Evolutionary conservation across 768 basidiomycete genomes (phyloP).

Genomic region (Fibroporia radiculosa): DNA sequence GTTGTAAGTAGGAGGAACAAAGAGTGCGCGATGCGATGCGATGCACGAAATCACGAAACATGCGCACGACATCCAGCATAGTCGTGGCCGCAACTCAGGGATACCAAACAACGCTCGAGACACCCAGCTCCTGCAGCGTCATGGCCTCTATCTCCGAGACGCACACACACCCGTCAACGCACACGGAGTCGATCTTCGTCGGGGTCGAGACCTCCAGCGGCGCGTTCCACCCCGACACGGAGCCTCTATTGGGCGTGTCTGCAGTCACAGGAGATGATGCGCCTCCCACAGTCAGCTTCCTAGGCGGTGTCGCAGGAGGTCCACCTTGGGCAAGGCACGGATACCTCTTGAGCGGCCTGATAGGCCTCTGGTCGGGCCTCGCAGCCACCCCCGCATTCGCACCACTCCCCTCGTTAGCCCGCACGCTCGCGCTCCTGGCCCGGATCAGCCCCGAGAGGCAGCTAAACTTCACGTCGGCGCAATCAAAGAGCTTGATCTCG

Average conservation of each 20-base stretch:
- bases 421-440: not conserved
- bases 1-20: too few relatives aligned
- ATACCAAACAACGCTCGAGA: not conserved
- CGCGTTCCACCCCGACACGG: constrained; percentile 6
- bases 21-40: too few relatives aligned
- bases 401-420: not conserved
- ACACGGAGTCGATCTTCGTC: not conserved
- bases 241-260: constrained; percentile 7
- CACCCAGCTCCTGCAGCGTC: not conserved
- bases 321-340: too few relatives aligned
- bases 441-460: constrained; percentile 6
- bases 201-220: not conserved
- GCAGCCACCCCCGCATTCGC: not conserved
- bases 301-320: too few relatives aligned
- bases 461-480: constrained; percentile 4
- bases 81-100: too few relatives aligned
- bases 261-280: not conserved
- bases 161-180: not conserved
- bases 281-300: too few relatives aligned
- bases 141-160: constrained; percentile 1
- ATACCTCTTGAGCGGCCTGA: constrained; percentile 2
- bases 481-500: not conserved
- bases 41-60: too few relatives aligned
- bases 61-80: too few relatives aligned
- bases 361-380: not conserved